These are phyloP conservation scores for Marasmius sp. DNA, from an alignment of 1,284 basidiomycete genomes.

Conservation along the genomic window DNA sequence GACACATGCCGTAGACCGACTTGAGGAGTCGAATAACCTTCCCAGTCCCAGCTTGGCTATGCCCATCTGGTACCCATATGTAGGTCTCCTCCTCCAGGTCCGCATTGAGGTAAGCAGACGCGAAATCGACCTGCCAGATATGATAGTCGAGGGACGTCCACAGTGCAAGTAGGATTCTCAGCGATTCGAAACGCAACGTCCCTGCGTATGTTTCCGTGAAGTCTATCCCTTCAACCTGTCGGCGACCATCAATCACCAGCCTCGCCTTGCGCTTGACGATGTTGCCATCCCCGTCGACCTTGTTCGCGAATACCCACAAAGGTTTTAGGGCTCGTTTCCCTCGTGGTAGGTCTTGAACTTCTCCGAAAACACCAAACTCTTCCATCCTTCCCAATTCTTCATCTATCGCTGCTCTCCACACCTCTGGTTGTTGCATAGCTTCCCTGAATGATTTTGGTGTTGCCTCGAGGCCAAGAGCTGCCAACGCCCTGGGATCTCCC, in stretches of 20 bases:
- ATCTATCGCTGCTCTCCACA: no score
- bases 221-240: background rate
- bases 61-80: no score
- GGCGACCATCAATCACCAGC: background rate
- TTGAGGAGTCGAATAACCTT: conserved; percentile 19
- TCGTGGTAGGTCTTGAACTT: background rate
- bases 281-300: background rate
- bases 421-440: no score
- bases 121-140: background rate
- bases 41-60: no score
- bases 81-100: conserved; percentile 4
- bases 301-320: background rate
- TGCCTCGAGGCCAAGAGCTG: no score
- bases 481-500: no score
- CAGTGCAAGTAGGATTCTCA: background rate
- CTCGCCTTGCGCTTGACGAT: background rate
- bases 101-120: conserved; percentile 13
- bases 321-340: background rate
- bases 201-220: background rate
- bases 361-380: no score
- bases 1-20: conserved; percentile 31
- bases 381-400: no score
- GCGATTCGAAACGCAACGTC: background rate
- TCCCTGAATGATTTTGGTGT: no score
- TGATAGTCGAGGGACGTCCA: background rate